Percentiles rank a stretch among this genome's conserved stretches.
Evolutionary conservation across 306 rosid species (phyloP).

Genomic region (Vicia faba): DNA sequence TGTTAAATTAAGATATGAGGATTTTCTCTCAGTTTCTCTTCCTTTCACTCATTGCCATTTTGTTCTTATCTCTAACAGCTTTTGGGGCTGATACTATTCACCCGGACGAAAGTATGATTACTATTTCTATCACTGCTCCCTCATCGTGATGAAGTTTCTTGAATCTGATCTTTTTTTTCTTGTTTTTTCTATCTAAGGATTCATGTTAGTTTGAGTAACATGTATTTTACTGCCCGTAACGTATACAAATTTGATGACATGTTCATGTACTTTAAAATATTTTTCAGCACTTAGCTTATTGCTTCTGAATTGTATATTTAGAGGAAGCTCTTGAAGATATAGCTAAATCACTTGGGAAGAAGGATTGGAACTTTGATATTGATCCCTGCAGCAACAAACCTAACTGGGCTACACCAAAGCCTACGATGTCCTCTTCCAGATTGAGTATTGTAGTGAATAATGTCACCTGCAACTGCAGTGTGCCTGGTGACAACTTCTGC

Average conservation of each 20-base stretch:
- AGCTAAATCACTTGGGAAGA: slow-evolving; percentile 48
- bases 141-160: neutral
- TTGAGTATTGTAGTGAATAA: neutral
- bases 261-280: neutral
- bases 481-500: slow-evolving; percentile 22
- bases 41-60: slow-evolving; percentile 11
- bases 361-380: slow-evolving; percentile 46
- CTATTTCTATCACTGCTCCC: neutral
- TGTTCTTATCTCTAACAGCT: slow-evolving; percentile 2
- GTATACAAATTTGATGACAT: slow-evolving; percentile 3
- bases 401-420: slow-evolving; percentile 10
- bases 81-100: slow-evolving; percentile 13
- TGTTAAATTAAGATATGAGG: neutral
- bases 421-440: neutral
- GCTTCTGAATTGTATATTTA: slow-evolving; percentile 22
- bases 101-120: slow-evolving; percentile 5
- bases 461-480: slow-evolving; percentile 28
- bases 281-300: neutral
- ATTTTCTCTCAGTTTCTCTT: slow-evolving; percentile 5
- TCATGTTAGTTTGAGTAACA: neutral
- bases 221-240: neutral
- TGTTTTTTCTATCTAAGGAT: neutral
- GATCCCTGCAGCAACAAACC: slow-evolving; percentile 56
- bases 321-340: slow-evolving; percentile 47
- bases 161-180: neutral